phyloP scores from a whole-genome alignment of 1,139 yeast genomes.

The Hemisphaericaspora lyxosophila region DNA sequence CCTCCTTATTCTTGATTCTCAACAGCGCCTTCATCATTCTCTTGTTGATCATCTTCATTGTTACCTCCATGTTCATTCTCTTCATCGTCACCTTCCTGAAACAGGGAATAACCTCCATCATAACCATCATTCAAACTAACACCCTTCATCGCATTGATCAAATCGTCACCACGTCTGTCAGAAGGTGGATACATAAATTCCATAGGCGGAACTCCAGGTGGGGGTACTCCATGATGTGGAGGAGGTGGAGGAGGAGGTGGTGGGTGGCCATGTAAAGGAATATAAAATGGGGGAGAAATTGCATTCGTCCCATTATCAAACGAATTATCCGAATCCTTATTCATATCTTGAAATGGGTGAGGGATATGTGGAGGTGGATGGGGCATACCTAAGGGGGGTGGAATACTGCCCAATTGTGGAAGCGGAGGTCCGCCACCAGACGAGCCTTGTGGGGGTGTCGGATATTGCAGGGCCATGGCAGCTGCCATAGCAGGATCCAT shows the following conservation, averaged over 20 bases:
- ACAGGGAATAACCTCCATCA: not conserved
- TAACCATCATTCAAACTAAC: constrained; percentile 16
- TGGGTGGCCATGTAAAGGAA: constrained; percentile 6
- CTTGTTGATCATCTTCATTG: not conserved
- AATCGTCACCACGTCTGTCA: constrained; percentile 13
- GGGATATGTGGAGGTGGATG: constrained; percentile 11
- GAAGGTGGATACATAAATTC: constrained; percentile 6
- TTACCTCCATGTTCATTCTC: constrained; percentile 2
- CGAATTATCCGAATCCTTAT: not conserved
- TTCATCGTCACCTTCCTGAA: not conserved
- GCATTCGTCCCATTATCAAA: not conserved
- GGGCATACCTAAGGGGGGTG: constrained; percentile 14
- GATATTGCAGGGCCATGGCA: constrained; percentile 27
- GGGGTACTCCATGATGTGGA: not conserved
- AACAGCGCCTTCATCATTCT: not conserved
- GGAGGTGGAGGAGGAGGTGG: constrained; percentile 4
- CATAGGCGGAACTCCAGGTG: constrained; percentile 5
- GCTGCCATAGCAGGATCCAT: constrained; percentile 34
- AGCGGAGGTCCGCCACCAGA: constrained; percentile 11
- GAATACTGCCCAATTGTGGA: constrained; percentile 4
- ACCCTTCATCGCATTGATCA: constrained; percentile 18
- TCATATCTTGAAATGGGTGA: constrained; percentile 7
- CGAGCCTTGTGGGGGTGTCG: constrained; percentile 16
- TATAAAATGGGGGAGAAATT: constrained; percentile 4
- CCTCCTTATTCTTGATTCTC: constrained; percentile 3